Evolutionary conservation across 1,284 basidiomycete genomes (phyloP).

Genomic region (Entoloma clypeatum): DNA sequence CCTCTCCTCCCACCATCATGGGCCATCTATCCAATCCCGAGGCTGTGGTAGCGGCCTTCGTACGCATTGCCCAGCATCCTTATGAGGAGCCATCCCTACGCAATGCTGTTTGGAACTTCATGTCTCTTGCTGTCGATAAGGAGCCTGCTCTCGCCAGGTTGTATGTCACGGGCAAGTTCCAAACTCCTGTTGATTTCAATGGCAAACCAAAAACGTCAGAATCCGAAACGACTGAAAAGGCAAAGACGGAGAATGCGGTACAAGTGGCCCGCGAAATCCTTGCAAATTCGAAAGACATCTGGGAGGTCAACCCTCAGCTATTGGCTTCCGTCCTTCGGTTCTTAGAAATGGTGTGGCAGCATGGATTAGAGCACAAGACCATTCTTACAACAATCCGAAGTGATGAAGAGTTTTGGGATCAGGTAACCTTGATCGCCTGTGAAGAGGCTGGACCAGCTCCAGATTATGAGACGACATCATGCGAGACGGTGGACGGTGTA

Average conservation of each 20-base stretch:
- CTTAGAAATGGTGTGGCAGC: slow-evolving; percentile 80
- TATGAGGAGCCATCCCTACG: slow-evolving; percentile 69
- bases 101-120: slow-evolving; percentile 79
- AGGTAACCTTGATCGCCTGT: slow-evolving; percentile 55
- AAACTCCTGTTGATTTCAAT: slow-evolving; percentile 37
- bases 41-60: slow-evolving; percentile 55
- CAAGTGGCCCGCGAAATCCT: slow-evolving; percentile 65
- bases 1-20: slow-evolving; percentile 63
- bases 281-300: slow-evolving; percentile 65
- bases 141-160: slow-evolving; percentile 86
- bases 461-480: slow-evolving; percentile 52
- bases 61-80: slow-evolving; percentile 65
- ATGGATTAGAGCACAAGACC: slow-evolving; percentile 71
- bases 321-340: slow-evolving; percentile 77
- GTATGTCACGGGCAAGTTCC: slow-evolving; percentile 72
- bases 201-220: slow-evolving; percentile 36
- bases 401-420: slow-evolving; percentile 61
- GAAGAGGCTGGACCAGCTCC: slow-evolving; percentile 66
- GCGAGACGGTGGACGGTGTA: slow-evolving; percentile 46
- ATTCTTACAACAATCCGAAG: slow-evolving; percentile 54
- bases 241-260: slow-evolving; percentile 50
- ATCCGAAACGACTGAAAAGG: slow-evolving; percentile 24
- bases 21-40: slow-evolving; percentile 73
- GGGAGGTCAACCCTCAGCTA: slow-evolving; percentile 73
- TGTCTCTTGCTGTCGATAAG: slow-evolving; percentile 77